Evolutionary conservation across 163 green algal genomes (phyloP).

Genomic region (Chlorella variabilis): DNA sequence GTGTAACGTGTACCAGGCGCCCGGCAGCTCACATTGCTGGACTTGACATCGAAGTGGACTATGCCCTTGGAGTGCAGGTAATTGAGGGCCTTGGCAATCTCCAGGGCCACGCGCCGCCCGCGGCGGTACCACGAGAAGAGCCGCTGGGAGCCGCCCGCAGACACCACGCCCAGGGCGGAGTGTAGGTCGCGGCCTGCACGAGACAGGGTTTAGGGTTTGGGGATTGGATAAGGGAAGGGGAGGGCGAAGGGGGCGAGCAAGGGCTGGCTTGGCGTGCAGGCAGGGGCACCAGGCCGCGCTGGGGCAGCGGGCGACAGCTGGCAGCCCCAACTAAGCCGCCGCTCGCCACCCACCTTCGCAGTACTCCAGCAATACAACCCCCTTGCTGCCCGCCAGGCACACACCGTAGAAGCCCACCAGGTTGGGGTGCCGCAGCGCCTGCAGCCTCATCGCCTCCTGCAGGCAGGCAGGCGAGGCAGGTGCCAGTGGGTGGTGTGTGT

Average conservation of each 20-base stretch:
- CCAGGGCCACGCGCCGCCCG: conserved; percentile 9
- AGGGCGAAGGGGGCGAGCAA: too few species aligned
- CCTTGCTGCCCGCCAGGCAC: neutral
- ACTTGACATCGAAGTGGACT: conserved; percentile 32
- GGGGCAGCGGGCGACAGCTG: too few species aligned
- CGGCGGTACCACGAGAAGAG: conserved; percentile 22
- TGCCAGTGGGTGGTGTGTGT: too few species aligned
- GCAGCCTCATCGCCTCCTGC: conserved; percentile 1
- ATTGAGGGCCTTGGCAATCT: conserved; percentile 15
- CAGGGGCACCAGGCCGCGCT: neutral
- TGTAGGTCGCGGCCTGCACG: conserved; percentile 33
- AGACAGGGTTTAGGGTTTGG: neutral
- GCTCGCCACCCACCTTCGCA: neutral
- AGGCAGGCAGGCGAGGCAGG: neutral
- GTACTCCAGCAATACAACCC: conserved; percentile 18
- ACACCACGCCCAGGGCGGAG: neutral
- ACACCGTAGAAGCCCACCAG: conserved; percentile 16
- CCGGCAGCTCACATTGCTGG: neutral
- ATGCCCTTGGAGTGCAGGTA: conserved; percentile 9
- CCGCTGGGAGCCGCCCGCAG: conserved; percentile 15
- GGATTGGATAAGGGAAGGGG: neutral
- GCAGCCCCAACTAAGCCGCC: too few species aligned
- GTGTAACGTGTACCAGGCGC: neutral
- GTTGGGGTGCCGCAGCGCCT: conserved; percentile 19
- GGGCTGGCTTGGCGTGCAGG: neutral